A percentile compares a stretch with the other conserved stretches of the same genome.
Conservation (phyloP, 192 early-diverging fungal species). For the Coemansia sp. region DNA sequence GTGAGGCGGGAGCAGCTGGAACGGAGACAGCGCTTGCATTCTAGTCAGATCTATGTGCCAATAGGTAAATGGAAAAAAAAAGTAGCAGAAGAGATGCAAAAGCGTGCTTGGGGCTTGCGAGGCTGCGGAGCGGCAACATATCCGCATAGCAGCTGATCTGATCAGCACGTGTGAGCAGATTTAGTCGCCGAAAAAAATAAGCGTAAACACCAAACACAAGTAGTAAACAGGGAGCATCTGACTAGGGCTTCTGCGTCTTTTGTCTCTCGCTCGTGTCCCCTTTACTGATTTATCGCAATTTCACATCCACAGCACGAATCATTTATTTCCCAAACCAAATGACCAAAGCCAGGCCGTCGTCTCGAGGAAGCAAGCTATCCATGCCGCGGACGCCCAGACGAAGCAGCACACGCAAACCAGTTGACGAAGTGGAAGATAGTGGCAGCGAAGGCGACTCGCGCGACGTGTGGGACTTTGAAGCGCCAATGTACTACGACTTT, state of each 20-base stretch:
- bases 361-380: constrained; percentile 18
- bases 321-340: constrained; percentile 11
- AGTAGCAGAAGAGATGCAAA: background rate
- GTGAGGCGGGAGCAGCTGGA: background rate
- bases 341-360: constrained; percentile 30
- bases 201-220: constrained; percentile 3
- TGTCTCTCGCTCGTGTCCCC: background rate
- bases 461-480: constrained; percentile 48
- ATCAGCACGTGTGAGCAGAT: background rate
- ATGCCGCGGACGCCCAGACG: constrained; percentile 16
- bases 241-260: background rate
- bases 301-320: background rate
- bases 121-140: background rate
- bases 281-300: background rate
- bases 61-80: background rate
- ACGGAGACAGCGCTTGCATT: background rate
- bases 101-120: background rate
- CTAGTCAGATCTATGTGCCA: too few species aligned
- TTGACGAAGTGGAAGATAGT: background rate
- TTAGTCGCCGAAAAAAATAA: background rate
- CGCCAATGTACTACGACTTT: constrained; percentile 51
- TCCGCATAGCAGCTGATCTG: background rate
- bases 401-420: constrained; percentile 2
- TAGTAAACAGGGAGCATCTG: constrained; percentile 12
- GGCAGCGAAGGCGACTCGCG: background rate